phyloP scores from a whole-genome alignment of 2,329 filamentous ascomycete species.

The Monosporascus sp. region DNA sequence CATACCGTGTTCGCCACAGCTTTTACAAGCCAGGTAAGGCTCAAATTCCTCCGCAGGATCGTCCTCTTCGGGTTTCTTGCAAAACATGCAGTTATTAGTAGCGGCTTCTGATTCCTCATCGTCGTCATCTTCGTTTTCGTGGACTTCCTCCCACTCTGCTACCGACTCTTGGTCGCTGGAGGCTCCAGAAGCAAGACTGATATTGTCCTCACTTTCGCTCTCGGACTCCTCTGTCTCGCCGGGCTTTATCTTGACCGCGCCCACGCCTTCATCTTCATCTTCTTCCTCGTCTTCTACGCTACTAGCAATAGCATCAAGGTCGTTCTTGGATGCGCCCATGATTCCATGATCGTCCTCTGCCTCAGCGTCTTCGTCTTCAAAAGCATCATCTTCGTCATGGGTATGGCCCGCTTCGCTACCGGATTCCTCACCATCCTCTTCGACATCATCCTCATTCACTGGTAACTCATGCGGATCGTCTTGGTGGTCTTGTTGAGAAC shows the following conservation, averaged over 20 bases:
- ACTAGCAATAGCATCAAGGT: constrained; percentile 13
- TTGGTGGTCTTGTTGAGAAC: constrained; percentile 6
- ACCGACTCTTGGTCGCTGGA: constrained; percentile 23
- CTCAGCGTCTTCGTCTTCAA: constrained; percentile 37
- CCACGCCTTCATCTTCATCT: constrained; percentile 50
- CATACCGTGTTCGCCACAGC: constrained; percentile 80
- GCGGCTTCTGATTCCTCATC: constrained; percentile 27
- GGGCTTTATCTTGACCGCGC: constrained; percentile 52
- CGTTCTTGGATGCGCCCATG: constrained; percentile 16
- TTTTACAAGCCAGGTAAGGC: constrained; percentile 67
- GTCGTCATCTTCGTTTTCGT: constrained; percentile 26
- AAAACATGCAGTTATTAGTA: constrained; percentile 18
- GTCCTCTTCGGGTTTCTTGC: constrained; percentile 32
- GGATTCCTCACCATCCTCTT: constrained; percentile 14
- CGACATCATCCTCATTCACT: constrained; percentile 23
- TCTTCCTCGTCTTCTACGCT: constrained; percentile 24
- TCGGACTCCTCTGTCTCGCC: constrained; percentile 44
- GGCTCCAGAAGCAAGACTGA: constrained; percentile 20
- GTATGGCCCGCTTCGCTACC: constrained; percentile 26
- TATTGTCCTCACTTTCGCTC: constrained; percentile 29
- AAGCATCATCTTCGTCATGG: constrained; percentile 30
- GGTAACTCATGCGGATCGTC: constrained; percentile 12
- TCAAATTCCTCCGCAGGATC: constrained; percentile 67
- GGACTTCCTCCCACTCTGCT: constrained; percentile 25
- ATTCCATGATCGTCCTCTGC: constrained; percentile 36